Evolutionary conservation across 208 protist genomes (phyloP).

Genomic region (Crithidia fasciculata): DNA sequence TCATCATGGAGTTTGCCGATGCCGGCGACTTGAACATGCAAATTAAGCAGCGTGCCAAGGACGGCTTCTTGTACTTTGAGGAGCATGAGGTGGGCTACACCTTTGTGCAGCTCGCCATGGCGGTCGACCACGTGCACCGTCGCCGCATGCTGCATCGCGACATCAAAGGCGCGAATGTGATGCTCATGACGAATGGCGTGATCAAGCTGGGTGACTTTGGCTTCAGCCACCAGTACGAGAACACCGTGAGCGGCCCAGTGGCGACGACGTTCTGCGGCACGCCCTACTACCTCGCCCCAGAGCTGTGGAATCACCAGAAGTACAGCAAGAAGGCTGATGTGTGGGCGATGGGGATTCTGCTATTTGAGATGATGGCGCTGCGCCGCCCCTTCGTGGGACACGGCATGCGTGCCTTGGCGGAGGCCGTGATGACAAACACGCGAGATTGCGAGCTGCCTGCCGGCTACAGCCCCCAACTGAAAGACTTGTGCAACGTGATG

Average conservation of each 20-base stretch:
- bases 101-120: conserved; percentile 82
- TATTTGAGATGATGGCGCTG: conserved; percentile 86
- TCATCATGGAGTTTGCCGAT: conserved; percentile 90
- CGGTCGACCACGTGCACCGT: conserved; percentile 85
- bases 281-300: conserved; percentile 92
- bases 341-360: conserved; percentile 87
- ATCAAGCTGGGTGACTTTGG: conserved; percentile 91
- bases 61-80: conserved; percentile 63
- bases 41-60: conserved; percentile 68
- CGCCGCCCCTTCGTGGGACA: conserved; percentile 78
- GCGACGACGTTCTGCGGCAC: conserved; percentile 88
- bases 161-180: conserved; percentile 87
- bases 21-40: conserved; percentile 86
- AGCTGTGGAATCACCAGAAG: conserved; percentile 87
- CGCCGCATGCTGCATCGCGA: conserved; percentile 90
- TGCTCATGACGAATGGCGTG: conserved; percentile 79
- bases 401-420: conserved; percentile 70
- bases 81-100: conserved; percentile 87
- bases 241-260: conserved; percentile 75
- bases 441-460: conserved; percentile 62
- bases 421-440: conserved; percentile 67
- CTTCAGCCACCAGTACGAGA: conserved; percentile 83
- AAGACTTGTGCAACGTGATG: conserved; percentile 70
- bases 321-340: conserved; percentile 94
- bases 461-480: conserved; percentile 63